Conservation (phyloP, 768 basidiomycete species). For the Cystobasidium ongulense region DNA sequence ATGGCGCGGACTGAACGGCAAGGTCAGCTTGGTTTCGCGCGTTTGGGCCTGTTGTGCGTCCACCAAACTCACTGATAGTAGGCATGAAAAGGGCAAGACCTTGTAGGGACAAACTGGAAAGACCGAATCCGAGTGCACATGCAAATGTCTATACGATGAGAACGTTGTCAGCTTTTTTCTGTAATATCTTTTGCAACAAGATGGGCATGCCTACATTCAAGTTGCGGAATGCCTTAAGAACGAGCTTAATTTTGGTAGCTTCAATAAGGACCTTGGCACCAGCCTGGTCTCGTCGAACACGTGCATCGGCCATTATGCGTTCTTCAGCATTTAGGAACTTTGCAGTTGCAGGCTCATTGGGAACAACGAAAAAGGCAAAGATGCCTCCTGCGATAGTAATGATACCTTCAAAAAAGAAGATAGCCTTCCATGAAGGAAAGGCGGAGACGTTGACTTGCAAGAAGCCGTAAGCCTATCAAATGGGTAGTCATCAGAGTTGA, state of each 20-base stretch:
- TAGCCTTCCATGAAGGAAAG: slow-evolving; percentile 13
- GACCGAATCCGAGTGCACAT: slow-evolving; percentile 12
- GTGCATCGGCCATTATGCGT: not conserved
- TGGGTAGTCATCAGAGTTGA: too few species aligned
- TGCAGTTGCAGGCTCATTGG: not conserved
- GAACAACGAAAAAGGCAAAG: slow-evolving; percentile 11
- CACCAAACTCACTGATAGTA: slow-evolving; percentile 10
- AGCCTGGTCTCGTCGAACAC: not conserved
- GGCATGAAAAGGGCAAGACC: slow-evolving; percentile 30
- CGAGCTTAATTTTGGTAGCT: slow-evolving; percentile 13
- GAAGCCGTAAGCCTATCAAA: not conserved
- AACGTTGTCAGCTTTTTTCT: not conserved
- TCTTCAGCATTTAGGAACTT: slow-evolving; percentile 20
- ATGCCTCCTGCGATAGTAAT: slow-evolving; percentile 17
- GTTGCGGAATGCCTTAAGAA: slow-evolving; percentile 14
- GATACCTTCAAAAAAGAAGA: slow-evolving; percentile 32
- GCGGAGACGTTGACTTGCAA: slow-evolving; percentile 4
- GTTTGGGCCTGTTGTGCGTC: not conserved
- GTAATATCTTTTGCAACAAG: not conserved
- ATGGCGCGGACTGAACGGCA: slow-evolving; percentile 14
- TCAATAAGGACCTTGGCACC: slow-evolving; percentile 23
- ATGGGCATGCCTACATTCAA: not conserved
- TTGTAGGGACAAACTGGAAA: slow-evolving; percentile 21
- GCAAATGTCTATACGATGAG: not conserved
- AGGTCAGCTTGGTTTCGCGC: not conserved